Base-by-base conservation (phyloP, 371 early-diverging fungal genomes). In the Mortierella sp. region DNA sequence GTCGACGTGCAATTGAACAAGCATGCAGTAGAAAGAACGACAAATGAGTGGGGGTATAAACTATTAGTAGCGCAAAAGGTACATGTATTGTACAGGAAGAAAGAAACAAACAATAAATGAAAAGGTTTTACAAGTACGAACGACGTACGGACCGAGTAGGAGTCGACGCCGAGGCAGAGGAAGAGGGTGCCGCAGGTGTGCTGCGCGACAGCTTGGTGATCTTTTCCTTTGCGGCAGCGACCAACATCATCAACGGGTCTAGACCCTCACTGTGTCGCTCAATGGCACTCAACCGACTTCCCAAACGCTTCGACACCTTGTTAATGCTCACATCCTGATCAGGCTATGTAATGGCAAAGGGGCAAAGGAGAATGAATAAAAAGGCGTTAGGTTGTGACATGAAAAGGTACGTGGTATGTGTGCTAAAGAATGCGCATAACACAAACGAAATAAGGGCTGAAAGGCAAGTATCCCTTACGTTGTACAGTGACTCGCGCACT, bases 321-420 rank as follows among this genome's bases (percentile, higher is more conserved):
- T 84, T 84, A n/a, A 84, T 84, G 31, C 51, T 80, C 37, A 75
- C 51, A 55, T 84, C 84, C 46, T 80, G 80, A 43, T 84, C 81
- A 11, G 84, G 84, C 84, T 84, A 72, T 8, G 28, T 13, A 10
- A 28, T 19, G 6, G 34, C 19, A 61, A 34, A 64, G 2, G 2
- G 64, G 9, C 2, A 37, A 64, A 64, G 34, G 64, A 31, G 14
- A 34, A 31, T 10, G 59, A 31, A 14, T 2, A 31, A 28, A 28
- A 55, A 3, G 21, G 28, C 9, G 21, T 64, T 37, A 64, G 64
- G 40, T 37, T 21, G 34, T 31, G 43, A 46, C 48, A 31, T 26
- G 28, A 26, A 44, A 26, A 31, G 14, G 21, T 51, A 70, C 34
- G 26, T 31, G 26, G 64, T 24, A 46, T 14, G 9, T n/a, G 19